Base-by-base conservation (phyloP, 2,329 filamentous ascomycete species). In the Aspergillus brunneoviolaceus region DNA sequence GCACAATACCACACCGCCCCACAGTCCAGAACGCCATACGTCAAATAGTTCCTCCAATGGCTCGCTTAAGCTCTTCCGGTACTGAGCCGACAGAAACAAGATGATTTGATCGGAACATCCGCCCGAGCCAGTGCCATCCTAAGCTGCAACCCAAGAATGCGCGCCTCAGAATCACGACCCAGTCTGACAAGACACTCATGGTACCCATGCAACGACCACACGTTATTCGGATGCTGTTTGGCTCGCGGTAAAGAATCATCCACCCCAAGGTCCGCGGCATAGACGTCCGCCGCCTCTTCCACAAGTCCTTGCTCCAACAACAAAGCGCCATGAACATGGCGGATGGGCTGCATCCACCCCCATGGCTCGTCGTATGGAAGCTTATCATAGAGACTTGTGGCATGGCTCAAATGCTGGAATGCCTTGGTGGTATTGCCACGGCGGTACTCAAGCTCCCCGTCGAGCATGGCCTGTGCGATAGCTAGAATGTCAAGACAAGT, bases 311-410 rank as follows among this genome's bases (percentile, higher is more conserved):
- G 88, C 69, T 92, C 89, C 12, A 90, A 78, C 31, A 90, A 71
- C 3, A 92, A 77, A 0, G 89, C 89, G 1, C 86, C 89, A 54
- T 88, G 88, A 0, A 89, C 89, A 71, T 92, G 89, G 3, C 88
- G 80, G 0, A 85, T 84, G 0, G 89, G 89, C 69, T 90, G 87
- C 88, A 92, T 91, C 89, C 89, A 92, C 0, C 87, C 87, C 89
- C 89, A 91, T 0, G 89, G 89, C 70, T 92, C 89, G 52, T 88
- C 87, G 62, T 90, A 92, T 0, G 85, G 85, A 29, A 92, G 79
- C 0, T 72, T 74, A 66, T 90, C 88, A 63, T 90, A 87, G 2
- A 84, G 79, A 1, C 75, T 69, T 23, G 90, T 85, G 0, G 88
- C 82, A 11, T 77, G 77, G 1, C 82, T 80, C 2, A 92, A 77